These are phyloP conservation scores for Candida neerlandica DNA, from an alignment of 1,139 yeast species.

Conservation along the genomic window DNA sequence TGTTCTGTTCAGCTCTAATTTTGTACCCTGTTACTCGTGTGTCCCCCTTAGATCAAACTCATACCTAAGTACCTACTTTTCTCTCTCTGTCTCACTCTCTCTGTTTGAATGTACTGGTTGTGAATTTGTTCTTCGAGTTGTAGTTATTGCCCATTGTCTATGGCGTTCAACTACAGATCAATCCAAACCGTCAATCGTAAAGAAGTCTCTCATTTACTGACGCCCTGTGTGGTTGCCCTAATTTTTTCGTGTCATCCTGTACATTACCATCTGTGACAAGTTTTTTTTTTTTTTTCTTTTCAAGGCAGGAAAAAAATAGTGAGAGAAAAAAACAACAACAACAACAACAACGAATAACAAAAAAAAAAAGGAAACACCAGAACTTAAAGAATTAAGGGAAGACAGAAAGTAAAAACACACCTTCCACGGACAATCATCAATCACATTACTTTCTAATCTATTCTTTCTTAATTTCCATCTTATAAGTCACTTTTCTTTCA, in stretches of 20 bases:
- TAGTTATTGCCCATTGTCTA: background rate
- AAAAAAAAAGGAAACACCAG: background rate
- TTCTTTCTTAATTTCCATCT: background rate
- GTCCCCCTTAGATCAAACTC: background rate
- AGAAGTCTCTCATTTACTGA: too few species aligned
- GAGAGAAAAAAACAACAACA: slow-evolving; percentile 1
- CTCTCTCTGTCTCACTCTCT: background rate
- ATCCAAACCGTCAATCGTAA: background rate
- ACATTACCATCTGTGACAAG: slow-evolving; percentile 3
- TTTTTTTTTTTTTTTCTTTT: background rate
- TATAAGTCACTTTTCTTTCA: background rate
- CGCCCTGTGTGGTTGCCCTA: too few species aligned
- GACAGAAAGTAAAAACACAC: background rate
- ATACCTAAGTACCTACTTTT: background rate
- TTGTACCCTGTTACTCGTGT: background rate
- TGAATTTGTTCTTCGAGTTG: background rate
- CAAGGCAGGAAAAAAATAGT: background rate
- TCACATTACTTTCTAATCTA: background rate
- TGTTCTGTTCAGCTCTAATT: too few species aligned
- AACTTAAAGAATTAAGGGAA: too few species aligned
- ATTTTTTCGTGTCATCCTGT: slow-evolving; percentile 8
- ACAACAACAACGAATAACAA: slow-evolving; percentile 5
- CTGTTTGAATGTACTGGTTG: background rate
- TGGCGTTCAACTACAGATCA: background rate
- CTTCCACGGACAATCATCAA: background rate